phyloP scores from a whole-genome alignment of 169 alveolate species.

The Besnoitia besnoiti region DNA sequence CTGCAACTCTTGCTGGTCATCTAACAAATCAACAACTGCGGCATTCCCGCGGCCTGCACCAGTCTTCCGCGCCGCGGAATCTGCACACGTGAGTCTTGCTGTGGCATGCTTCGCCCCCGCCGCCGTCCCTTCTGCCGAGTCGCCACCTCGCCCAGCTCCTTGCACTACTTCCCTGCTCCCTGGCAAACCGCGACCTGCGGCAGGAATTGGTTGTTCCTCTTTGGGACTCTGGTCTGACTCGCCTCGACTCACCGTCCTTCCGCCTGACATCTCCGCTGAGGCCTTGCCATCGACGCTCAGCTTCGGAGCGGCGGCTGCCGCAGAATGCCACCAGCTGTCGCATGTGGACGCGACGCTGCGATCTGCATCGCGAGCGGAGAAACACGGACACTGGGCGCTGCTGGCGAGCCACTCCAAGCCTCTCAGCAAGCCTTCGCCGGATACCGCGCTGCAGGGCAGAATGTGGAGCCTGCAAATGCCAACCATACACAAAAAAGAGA shows the following conservation, averaged over 20 bases:
- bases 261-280: too few relatives aligned
- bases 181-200: too few relatives aligned
- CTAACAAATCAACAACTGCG: background rate
- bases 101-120: background rate
- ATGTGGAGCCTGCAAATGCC: background rate
- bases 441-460: constrained; percentile 19
- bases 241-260: too few relatives aligned
- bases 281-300: background rate
- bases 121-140: background rate
- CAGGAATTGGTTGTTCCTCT: too few relatives aligned
- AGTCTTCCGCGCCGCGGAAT: too few relatives aligned
- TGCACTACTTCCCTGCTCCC: too few relatives aligned
- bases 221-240: too few relatives aligned
- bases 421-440: constrained; percentile 23
- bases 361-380: background rate
- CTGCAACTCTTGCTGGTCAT: background rate
- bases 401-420: constrained; percentile 28
- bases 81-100: background rate
- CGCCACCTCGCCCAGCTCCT: background rate
- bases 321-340: background rate
- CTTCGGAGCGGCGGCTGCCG: background rate
- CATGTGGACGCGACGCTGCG: background rate
- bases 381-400: background rate
- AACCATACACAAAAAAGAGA: background rate
- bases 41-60: background rate